Percentiles rank a stretch among this genome's conserved stretches.
Evolutionary conservation across 2,329 filamentous ascomycete species (phyloP).

Genomic region (Dothistroma pini): DNA sequence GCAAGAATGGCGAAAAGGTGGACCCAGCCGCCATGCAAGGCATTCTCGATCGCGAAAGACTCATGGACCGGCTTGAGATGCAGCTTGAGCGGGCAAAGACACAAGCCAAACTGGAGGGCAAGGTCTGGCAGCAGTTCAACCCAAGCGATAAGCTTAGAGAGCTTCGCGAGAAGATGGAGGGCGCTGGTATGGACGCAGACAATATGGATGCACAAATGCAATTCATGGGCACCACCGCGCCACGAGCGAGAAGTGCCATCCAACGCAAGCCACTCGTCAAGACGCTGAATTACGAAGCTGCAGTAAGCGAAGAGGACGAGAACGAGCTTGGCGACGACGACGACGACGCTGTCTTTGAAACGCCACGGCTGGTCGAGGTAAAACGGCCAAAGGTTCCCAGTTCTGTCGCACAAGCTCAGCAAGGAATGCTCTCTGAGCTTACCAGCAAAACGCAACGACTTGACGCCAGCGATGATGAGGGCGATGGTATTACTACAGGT

Average conservation of each 20-base stretch:
- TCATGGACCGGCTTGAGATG: slow-evolving; percentile 92
- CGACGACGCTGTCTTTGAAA: slow-evolving; percentile 67
- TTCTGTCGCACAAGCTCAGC: slow-evolving; percentile 52
- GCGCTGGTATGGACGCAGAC: slow-evolving; percentile 42
- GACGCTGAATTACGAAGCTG: slow-evolving; percentile 10
- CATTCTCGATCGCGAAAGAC: slow-evolving; percentile 84
- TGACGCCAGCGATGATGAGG: slow-evolving; percentile 70
- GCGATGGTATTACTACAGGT: slow-evolving; percentile 67
- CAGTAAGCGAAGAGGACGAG: slow-evolving; percentile 37
- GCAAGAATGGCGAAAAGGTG: slow-evolving; percentile 52
- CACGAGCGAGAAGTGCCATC: slow-evolving; percentile 40
- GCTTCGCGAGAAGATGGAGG: slow-evolving; percentile 92
- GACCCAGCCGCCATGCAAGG: slow-evolving; percentile 80
- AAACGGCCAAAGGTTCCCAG: slow-evolving; percentile 64
- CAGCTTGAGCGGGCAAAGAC: slow-evolving; percentile 97
- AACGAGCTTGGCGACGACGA: slow-evolving; percentile 38
- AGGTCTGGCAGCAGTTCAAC: slow-evolving; percentile 77
- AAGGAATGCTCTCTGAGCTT: slow-evolving; percentile 67
- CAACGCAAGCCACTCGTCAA: slow-evolving; percentile 35
- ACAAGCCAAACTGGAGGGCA: slow-evolving; percentile 93
- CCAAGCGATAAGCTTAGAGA: slow-evolving; percentile 91
- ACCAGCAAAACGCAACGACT: slow-evolving; percentile 69
- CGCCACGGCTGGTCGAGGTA: slow-evolving; percentile 74
- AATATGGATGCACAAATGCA: slow-evolving; percentile 55
- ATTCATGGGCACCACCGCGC: slow-evolving; percentile 54